Evolutionary conservation across 2,329 filamentous ascomycete genomes (phyloP).

Genomic region (Pseudogymnoascus sp.): DNA sequence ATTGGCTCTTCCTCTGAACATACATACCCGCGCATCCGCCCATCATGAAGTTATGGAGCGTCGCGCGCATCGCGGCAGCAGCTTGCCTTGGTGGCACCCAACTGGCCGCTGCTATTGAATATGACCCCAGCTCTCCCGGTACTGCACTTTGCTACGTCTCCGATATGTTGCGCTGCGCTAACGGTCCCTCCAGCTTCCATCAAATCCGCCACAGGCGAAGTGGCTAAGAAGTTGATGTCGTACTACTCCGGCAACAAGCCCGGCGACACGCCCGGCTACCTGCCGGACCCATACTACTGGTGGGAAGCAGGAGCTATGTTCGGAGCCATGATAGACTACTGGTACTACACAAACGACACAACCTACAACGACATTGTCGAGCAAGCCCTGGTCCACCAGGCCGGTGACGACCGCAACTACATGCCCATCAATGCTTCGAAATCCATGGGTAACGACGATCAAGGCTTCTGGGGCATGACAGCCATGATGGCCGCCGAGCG

Average conservation of each 20-base stretch:
- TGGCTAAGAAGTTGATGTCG: conserved; percentile 2
- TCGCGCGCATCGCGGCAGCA: neutral
- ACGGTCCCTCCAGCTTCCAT: neutral
- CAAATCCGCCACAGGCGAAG: neutral
- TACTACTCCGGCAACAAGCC: conserved; percentile 39
- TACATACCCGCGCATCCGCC: neutral
- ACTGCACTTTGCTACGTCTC: neutral
- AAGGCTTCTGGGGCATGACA: conserved; percentile 60
- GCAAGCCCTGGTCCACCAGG: conserved; percentile 47
- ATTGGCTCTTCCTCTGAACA: neutral
- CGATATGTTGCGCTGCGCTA: neutral
- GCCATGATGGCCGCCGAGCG: conserved; percentile 60
- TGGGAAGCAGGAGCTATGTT: conserved; percentile 49
- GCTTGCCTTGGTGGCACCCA: neutral
- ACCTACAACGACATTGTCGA: conserved; percentile 45
- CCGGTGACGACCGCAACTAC: conserved; percentile 43
- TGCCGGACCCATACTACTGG: conserved; percentile 42
- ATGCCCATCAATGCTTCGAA: conserved; percentile 44
- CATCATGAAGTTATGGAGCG: neutral
- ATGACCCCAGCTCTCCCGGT: neutral
- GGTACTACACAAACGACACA: conserved; percentile 48
- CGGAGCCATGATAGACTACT: conserved; percentile 46
- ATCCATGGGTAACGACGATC: conserved; percentile 63
- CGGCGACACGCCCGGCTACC: conserved; percentile 39
- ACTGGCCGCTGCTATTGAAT: neutral